Evolutionary conservation across 176 grass and related monocot species (phyloP), one percentile per base, ranked within the genome.

Genomic region (Carex kokanica): DNA sequence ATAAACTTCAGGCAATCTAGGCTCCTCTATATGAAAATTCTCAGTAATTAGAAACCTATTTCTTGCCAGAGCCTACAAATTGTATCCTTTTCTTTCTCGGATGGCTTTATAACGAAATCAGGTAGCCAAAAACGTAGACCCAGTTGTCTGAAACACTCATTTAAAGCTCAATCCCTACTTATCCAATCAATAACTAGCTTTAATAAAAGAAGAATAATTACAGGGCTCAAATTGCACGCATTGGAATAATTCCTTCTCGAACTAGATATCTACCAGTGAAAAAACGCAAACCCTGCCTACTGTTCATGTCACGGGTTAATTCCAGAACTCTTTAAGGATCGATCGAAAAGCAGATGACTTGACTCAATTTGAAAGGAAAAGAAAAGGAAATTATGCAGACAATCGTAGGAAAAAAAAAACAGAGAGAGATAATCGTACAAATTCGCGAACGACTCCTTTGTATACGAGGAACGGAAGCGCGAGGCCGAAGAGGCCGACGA

Each of bases 361-460:
- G 40, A 73, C 20, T 83, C 18, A 9, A 75, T 18, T 9, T 6
- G 53, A 63, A 36, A n/a, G 41, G 52, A n/a, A 41, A 29, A 47
- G 14, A 41, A 69, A 74, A 15, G 21, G 3, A 34, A 18, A 21
- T 12, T 11, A 2, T 49, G 45, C 10, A 45, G 17, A 64, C 15
- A 64, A 64, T 66, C 29, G 29, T 32, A 66, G 27, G 32, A 15
- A 32, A 2, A 66, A 16, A 34, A 34, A 0, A 1, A 16, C 1
- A 36, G 29, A 66, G 34, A 43, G 36, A 71, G 41, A 23, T 18
- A 0, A 45, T n/a, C 64, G 64, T 92, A 95, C 93, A 79, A 95
- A 95, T 88, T 95, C 93, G 53, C 90, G 88, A 15, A 92, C 90
- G 84, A 95, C 85, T 84, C 90, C 93, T 74, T 95, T 92, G 90